Evolutionary conservation across 75 land plant species (phyloP).

Genomic region (Cryptomeria japonica): DNA sequence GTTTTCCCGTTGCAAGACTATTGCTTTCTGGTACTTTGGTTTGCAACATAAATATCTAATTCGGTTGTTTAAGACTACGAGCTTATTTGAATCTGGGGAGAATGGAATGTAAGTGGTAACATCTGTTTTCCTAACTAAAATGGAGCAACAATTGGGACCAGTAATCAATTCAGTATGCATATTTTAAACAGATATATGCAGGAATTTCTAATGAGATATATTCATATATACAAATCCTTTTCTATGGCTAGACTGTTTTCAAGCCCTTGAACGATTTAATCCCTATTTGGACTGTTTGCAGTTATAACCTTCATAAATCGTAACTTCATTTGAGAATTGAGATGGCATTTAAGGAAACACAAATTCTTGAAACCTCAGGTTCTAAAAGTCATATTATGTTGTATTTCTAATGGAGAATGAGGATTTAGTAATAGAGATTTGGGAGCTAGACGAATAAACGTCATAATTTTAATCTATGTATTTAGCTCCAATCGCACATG

Average conservation of each 20-base stretch:
- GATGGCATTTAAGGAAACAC: not conserved
- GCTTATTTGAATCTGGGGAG: not conserved
- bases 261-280: not conserved
- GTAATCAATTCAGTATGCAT: not conserved
- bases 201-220: not conserved
- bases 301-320: not conserved
- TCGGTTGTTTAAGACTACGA: not conserved
- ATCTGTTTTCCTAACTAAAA: not conserved
- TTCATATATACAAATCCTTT: not conserved
- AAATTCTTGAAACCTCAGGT: not conserved
- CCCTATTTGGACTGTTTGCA: not conserved
- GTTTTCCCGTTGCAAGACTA: not conserved
- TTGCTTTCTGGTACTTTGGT: not conserved
- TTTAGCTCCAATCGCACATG: not conserved
- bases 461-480: not conserved
- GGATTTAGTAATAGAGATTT: not conserved
- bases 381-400: not conserved
- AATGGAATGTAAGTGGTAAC: not conserved
- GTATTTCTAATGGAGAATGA: not conserved
- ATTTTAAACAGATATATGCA: not conserved
- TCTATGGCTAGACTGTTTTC: not conserved
- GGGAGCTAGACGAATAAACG: not conserved
- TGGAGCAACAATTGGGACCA: not conserved
- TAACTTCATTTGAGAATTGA: not conserved
- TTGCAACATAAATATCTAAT: not conserved